Percentiles rank a stretch among this genome's conserved stretches.
Conservation (phyloP, 2,329 filamentous ascomycete genomes). For the Fusarium hostae region DNA sequence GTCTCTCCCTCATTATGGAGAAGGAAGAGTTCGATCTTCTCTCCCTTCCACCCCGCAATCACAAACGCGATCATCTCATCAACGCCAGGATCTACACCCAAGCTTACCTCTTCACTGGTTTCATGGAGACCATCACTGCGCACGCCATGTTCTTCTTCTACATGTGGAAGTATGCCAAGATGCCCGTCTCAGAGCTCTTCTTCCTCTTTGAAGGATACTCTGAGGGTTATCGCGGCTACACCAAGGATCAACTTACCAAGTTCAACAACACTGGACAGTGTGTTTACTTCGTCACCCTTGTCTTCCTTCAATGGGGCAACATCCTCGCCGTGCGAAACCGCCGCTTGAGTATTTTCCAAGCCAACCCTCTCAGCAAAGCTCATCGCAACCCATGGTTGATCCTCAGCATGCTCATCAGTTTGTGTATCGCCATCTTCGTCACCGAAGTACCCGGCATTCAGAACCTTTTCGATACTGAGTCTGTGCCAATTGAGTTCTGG, state of each 20-base stretch:
- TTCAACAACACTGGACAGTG: slow-evolving; percentile 63
- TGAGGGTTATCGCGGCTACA: slow-evolving; percentile 62
- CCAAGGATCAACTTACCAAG: slow-evolving; percentile 54
- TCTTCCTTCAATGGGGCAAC: slow-evolving; percentile 66
- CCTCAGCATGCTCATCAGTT: slow-evolving; percentile 57
- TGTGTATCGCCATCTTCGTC: slow-evolving; percentile 64
- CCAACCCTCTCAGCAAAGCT: slow-evolving; percentile 58
- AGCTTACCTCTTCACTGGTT: slow-evolving; percentile 63
- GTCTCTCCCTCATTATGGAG: slow-evolving; percentile 64
- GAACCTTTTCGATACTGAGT: slow-evolving; percentile 58
- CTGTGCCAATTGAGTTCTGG: slow-evolving; percentile 64
- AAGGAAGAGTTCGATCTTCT: slow-evolving; percentile 66
- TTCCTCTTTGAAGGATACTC: slow-evolving; percentile 61
- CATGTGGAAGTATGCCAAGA: slow-evolving; percentile 59
- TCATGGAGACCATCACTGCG: slow-evolving; percentile 61
- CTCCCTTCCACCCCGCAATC: slow-evolving; percentile 61
- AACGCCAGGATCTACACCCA: slow-evolving; percentile 63
- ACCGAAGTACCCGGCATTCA: slow-evolving; percentile 63
- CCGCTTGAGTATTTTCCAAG: slow-evolving; percentile 62
- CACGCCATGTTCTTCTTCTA: slow-evolving; percentile 67
- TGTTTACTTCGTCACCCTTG: slow-evolving; percentile 65
- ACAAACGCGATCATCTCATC: slow-evolving; percentile 62
- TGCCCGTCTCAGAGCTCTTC: slow-evolving; percentile 59
- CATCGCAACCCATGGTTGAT: slow-evolving; percentile 63
- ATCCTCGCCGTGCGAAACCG: slow-evolving; percentile 63